These are phyloP conservation scores for Discostella pseudostelligera DNA, from an alignment of 108 stramenopile genomes.

Conservation along the genomic window DNA sequence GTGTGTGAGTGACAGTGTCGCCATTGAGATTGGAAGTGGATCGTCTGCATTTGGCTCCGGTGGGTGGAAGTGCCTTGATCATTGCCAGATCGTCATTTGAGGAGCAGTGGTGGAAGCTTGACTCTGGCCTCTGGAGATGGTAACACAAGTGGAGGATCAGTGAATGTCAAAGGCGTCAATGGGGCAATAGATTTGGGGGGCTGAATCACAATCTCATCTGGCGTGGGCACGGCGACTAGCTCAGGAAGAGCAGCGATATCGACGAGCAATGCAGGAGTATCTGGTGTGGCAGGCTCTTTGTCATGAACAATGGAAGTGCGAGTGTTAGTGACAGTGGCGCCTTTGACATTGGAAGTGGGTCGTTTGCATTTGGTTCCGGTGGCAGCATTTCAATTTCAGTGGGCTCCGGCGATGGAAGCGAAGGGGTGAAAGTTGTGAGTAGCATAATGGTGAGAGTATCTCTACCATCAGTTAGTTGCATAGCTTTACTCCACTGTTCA, in stretches of 20 bases:
- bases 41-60: constrained; percentile 17
- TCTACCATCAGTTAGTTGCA: too few relatives aligned
- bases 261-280: constrained; percentile 1
- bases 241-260: not conserved
- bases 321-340: not conserved
- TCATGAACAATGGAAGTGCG: constrained; percentile 1
- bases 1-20: not conserved
- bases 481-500: too few relatives aligned
- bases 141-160: constrained; percentile 9
- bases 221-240: not conserved
- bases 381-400: constrained; percentile 15
- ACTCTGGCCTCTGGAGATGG: constrained; percentile 8
- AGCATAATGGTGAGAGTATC: too few relatives aligned
- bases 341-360: constrained; percentile 13
- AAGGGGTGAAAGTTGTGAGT: too few relatives aligned
- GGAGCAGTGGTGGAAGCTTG: too few relatives aligned
- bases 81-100: too few relatives aligned
- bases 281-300: constrained; percentile 7
- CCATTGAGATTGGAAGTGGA: constrained; percentile 10
- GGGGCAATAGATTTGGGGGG: constrained; percentile 4
- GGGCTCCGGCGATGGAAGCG: not conserved
- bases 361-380: constrained; percentile 12
- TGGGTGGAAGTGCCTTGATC: too few relatives aligned
- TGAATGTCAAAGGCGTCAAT: constrained; percentile 8
- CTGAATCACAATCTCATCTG: constrained; percentile 4